Conservation (phyloP, 306 rosid genomes). For the Cyamopsis tetragonoloba region DNA sequence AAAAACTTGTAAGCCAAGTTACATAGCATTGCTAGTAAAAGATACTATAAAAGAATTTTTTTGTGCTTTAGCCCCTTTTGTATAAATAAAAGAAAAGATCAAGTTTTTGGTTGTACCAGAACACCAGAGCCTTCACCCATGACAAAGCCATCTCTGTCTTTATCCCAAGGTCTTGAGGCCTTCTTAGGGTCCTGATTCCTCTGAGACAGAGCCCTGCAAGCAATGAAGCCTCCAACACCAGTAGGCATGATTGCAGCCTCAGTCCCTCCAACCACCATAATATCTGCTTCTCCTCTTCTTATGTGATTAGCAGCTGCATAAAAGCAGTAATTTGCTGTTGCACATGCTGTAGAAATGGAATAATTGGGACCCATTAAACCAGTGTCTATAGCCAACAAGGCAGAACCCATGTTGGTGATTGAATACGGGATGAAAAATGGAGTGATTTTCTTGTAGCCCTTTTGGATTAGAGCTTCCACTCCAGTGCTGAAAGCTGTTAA, state of each 20-base stretch:
- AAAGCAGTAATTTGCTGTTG: slow-evolving; percentile 69
- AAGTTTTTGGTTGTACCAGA: slow-evolving; percentile 36
- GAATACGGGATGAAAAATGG: slow-evolving; percentile 60
- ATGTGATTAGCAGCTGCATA: slow-evolving; percentile 67
- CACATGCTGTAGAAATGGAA: slow-evolving; percentile 78
- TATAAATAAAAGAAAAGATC: background rate
- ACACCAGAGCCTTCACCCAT: slow-evolving; percentile 78
- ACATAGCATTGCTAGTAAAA: background rate
- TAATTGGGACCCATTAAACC: slow-evolving; percentile 75
- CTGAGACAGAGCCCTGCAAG: slow-evolving; percentile 74
- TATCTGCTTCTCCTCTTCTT: slow-evolving; percentile 71
- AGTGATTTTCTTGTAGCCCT: slow-evolving; percentile 51
- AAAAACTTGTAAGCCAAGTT: background rate
- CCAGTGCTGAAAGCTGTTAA: slow-evolving; percentile 41
- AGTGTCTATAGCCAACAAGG: slow-evolving; percentile 62
- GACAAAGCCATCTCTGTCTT: slow-evolving; percentile 68
- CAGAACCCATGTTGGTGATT: slow-evolving; percentile 63
- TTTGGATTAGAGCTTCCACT: slow-evolving; percentile 43
- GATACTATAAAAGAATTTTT: too few species aligned
- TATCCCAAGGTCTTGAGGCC: slow-evolving; percentile 85
- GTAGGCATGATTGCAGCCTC: slow-evolving; percentile 52
- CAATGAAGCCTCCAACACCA: slow-evolving; percentile 65
- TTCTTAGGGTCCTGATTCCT: slow-evolving; percentile 55
- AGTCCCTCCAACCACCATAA: slow-evolving; percentile 72
- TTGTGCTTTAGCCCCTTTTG: too few species aligned